Percentiles rank a stretch among this genome's conserved stretches.
phyloP scores from a whole-genome alignment of 2,329 filamentous ascomycete genomes.

The Botrytis sinoallii region DNA sequence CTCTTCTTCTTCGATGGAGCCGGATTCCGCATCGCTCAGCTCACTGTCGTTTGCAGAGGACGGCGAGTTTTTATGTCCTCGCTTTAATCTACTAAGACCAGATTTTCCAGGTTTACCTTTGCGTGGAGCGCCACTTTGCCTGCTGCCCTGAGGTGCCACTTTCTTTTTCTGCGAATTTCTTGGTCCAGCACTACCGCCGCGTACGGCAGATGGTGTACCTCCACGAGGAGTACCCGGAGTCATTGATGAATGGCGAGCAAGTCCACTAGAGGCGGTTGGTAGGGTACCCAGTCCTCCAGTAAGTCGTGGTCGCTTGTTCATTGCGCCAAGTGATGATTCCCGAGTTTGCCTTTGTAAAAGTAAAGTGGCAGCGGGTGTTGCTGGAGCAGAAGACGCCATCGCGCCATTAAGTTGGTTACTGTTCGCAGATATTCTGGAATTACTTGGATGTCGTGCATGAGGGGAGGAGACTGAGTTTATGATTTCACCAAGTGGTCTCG shows the following conservation, averaged over 20 bases:
- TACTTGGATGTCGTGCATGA: conserved; percentile 34
- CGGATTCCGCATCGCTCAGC: conserved; percentile 60
- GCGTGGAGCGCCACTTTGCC: conserved; percentile 34
- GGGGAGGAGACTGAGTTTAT: conserved; percentile 28
- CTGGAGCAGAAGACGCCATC: conserved; percentile 50
- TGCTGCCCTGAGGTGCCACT: conserved; percentile 35
- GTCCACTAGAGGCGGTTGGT: conserved; percentile 53
- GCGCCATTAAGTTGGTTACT: conserved; percentile 29
- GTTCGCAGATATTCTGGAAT: conserved; percentile 28
- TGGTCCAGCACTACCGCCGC: conserved; percentile 59
- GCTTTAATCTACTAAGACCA: conserved; percentile 61
- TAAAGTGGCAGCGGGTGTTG: conserved; percentile 59
- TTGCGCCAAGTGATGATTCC: conserved; percentile 58
- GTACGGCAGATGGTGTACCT: conserved; percentile 37
- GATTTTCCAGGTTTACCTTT: conserved; percentile 47
- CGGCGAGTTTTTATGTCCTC: conserved; percentile 55
- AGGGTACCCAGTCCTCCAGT: conserved; percentile 44
- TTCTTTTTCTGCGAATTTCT: conserved; percentile 44
- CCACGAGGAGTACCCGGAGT: conserved; percentile 61
- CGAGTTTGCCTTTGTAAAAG: conserved; percentile 55
- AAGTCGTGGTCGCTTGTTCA: conserved; percentile 50
- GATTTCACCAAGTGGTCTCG: conserved; percentile 31
- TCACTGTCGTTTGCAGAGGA: conserved; percentile 63
- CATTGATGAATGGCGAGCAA: conserved; percentile 61
- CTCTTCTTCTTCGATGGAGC: conserved; percentile 50